phyloP scores from a whole-genome alignment of 2,329 filamentous ascomycete genomes.

The Colletotrichum lupini region DNA sequence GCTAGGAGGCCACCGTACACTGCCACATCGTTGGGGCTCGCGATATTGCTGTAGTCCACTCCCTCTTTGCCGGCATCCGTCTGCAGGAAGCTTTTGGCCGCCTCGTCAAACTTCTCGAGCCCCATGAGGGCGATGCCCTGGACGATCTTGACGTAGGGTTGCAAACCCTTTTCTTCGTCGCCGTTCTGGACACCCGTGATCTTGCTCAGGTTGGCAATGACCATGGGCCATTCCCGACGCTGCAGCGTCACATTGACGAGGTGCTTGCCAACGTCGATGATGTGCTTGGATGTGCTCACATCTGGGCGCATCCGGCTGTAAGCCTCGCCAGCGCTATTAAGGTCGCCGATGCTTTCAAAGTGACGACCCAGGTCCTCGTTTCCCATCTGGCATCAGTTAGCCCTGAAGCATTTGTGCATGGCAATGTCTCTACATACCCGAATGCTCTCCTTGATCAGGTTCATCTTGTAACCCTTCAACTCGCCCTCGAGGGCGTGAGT shows the following conservation, averaged over 20 bases:
- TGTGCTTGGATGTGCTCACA: slow-evolving; percentile 84
- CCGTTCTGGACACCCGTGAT: slow-evolving; percentile 62
- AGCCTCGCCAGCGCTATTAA: slow-evolving; percentile 77
- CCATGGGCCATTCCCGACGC: slow-evolving; percentile 80
- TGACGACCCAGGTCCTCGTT: slow-evolving; percentile 92
- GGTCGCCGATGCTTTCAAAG: slow-evolving; percentile 81
- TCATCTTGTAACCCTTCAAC: slow-evolving; percentile 94
- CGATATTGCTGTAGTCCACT: slow-evolving; percentile 74
- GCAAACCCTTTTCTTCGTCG: slow-evolving; percentile 60
- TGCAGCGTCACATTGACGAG: slow-evolving; percentile 81
- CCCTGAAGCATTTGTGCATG: neutral
- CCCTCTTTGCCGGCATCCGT: slow-evolving; percentile 55
- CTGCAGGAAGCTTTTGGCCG: slow-evolving; percentile 77
- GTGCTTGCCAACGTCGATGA: slow-evolving; percentile 84
- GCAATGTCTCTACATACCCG: slow-evolving; percentile 65
- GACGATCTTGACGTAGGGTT: slow-evolving; percentile 64
- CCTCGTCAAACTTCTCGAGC: slow-evolving; percentile 63
- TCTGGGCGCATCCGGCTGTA: slow-evolving; percentile 92
- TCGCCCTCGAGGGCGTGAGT: slow-evolving; percentile 83
- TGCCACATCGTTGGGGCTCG: slow-evolving; percentile 88
- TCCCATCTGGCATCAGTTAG: slow-evolving; percentile 76
- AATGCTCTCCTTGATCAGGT: slow-evolving; percentile 97
- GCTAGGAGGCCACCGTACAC: slow-evolving; percentile 92
- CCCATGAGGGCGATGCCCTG: slow-evolving; percentile 62
- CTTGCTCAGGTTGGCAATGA: slow-evolving; percentile 71